Evolutionary conservation across 2,329 filamentous ascomycete genomes (phyloP), one percentile per base, ranked within the genome.

Genomic region (Pestalotiopsis sp.): DNA sequence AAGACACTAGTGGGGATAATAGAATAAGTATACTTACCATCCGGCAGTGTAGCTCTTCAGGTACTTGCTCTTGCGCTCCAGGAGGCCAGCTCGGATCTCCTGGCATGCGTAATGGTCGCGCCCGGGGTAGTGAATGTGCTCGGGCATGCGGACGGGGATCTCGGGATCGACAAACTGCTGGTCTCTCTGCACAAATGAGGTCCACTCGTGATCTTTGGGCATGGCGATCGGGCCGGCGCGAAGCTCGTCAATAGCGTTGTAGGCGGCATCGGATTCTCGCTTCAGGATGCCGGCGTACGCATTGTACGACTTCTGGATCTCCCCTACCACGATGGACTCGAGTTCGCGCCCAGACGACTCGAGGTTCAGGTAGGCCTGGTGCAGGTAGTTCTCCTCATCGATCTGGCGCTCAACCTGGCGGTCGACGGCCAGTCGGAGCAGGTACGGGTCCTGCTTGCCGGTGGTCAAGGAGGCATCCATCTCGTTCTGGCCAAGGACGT

Each of bases 1-100:
- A 64, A 14, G 41, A 17, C 27, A 41, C 56, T 14, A 59, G 45
- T 17, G 23, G 5, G 57, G 57, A 59, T 13, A 2, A 45, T 4
- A 58, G 52, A 36, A 25, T 9, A 45, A 36, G 7, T 17, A 25
- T 27, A 83, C 91, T 82, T 84, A 95, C 95, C 95, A 98, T 77
- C 95, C 95, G 31, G 94, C 93, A 7, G 95, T 96, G 80, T 98
- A 98, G 79, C 95, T 98, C 85, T 98, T 98, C 70, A 99, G 84
- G 77, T 98, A 99, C 79, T 98, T 99, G 87, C 94, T 97, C 90
- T 98, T 98, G 73, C 96, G 92, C 84, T 99, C 96, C 45, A 99
- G 85, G 81, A 98, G 90, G 2, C 96, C 96, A 23, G 94, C 93
- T 70, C 95, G 88, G 66, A 99, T 93, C 80, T 98, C 95, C 70